Percentiles rank a stretch among this genome's conserved stretches.
phyloP scores from a whole-genome alignment of 257 asterid species.

The Solanum clarkiae region DNA sequence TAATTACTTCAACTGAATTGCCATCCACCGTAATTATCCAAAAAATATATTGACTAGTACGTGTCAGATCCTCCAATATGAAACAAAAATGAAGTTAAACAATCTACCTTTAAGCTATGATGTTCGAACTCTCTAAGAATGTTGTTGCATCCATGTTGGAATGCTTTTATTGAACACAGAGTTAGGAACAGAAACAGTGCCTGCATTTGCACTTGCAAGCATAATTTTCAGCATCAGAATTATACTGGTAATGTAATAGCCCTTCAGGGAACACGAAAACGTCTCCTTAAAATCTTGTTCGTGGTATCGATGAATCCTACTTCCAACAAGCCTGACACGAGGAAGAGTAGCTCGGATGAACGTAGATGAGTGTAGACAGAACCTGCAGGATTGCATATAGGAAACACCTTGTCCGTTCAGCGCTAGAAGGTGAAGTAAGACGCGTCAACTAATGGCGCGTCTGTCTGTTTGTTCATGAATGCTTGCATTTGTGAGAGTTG shows the following conservation, averaged over 20 bases:
- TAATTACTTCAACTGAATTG: no score
- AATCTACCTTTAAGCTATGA: background rate
- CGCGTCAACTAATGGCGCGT: constrained; percentile 5
- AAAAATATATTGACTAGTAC: no score
- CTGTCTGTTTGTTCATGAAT: background rate
- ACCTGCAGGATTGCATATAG: constrained; percentile 35
- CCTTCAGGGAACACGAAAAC: constrained; percentile 41
- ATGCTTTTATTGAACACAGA: constrained; percentile 23
- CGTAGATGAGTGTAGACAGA: constrained; percentile 47
- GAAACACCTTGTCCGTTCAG: constrained; percentile 43
- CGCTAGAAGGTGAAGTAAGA: constrained; percentile 41
- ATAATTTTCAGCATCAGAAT: constrained; percentile 17
- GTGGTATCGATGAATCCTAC: constrained; percentile 49
- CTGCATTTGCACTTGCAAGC: constrained; percentile 47
- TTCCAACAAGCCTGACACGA: constrained; percentile 26
- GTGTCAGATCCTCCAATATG: no score
- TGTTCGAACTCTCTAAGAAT: background rate
- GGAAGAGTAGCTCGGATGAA: constrained; percentile 39
- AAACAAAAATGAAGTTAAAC: background rate
- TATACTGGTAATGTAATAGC: constrained; percentile 38
- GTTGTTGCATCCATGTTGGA: background rate
- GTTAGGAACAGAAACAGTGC: constrained; percentile 31
- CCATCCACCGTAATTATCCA: no score
- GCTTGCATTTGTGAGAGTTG: background rate
- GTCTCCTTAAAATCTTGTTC: constrained; percentile 29